phyloP scores from a whole-genome alignment of 2,329 filamentous ascomycete species.

The Colletotrichum lini region DNA sequence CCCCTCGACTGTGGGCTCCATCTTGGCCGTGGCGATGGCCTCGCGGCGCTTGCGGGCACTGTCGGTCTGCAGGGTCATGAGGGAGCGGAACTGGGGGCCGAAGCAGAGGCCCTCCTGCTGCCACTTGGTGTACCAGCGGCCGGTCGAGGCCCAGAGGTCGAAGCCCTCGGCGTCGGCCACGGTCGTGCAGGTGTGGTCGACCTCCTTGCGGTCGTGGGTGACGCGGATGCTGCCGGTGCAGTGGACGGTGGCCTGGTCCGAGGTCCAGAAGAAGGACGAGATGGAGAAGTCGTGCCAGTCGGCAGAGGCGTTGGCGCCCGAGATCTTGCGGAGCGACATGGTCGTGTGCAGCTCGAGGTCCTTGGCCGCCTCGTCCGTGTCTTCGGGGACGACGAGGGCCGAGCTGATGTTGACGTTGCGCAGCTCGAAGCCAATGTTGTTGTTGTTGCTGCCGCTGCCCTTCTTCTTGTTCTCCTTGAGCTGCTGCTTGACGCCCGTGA shows the following conservation, averaged over 20 bases:
- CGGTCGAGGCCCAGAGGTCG: background rate
- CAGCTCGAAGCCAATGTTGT: conserved; percentile 43
- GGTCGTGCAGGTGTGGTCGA: background rate
- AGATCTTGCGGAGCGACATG: conserved; percentile 46
- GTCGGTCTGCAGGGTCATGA: too few relatives aligned
- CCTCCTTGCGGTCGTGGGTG: background rate
- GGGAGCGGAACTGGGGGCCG: conserved; percentile 3
- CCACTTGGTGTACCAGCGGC: background rate
- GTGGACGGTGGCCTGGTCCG: background rate
- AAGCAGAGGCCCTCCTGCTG: background rate
- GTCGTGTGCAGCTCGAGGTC: conserved; percentile 1
- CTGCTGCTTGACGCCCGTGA: background rate
- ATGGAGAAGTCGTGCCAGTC: conserved; percentile 54
- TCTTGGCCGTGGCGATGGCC: background rate
- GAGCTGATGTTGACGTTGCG: conserved; percentile 48
- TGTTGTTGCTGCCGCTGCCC: too few relatives aligned
- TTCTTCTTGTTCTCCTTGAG: conserved; percentile 17
- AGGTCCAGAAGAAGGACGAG: conserved; percentile 43
- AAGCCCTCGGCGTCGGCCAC: background rate
- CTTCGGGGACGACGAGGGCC: conserved; percentile 50
- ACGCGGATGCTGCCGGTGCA: background rate
- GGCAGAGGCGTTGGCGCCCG: conserved; percentile 37
- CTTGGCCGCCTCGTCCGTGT: conserved; percentile 23
- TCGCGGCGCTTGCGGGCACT: background rate
- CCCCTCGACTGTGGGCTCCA: background rate